Percentiles rank a stretch among this genome's conserved stretches.
Conservation (phyloP, 1,284 basidiomycete species). For the Rhodotorula sp. region DNA sequence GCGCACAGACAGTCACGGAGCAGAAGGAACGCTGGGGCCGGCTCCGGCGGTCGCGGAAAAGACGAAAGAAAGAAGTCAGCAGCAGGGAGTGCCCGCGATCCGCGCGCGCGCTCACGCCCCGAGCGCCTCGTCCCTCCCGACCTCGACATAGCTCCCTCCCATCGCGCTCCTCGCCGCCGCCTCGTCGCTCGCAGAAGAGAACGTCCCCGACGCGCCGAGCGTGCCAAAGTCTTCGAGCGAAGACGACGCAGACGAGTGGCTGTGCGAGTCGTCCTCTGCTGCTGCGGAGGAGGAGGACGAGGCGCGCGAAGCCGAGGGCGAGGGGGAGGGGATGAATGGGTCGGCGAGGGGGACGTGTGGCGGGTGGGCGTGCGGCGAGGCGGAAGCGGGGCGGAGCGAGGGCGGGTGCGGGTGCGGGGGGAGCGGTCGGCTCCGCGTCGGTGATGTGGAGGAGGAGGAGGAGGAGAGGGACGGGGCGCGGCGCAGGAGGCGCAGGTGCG, state of each 20-base stretch:
- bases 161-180: conserved; percentile 5
- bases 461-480: not conserved
- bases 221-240: conserved; percentile 25
- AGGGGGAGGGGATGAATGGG: not conserved
- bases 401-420: not conserved
- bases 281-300: not conserved
- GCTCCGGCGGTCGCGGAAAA: no score
- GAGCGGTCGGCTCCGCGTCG: not conserved
- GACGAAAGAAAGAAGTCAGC: no score
- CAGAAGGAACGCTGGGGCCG: no score
- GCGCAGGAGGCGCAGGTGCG: conserved; percentile 7
- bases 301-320: not conserved
- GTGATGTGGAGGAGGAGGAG: not conserved
- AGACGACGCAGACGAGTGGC: not conserved
- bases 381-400: not conserved
- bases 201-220: conserved; percentile 1
- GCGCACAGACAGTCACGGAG: no score
- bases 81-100: no score
- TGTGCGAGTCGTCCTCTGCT: not conserved
- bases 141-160: conserved; percentile 13
- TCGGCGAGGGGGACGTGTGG: not conserved
- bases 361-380: not conserved
- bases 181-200: no score
- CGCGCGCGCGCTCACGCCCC: no score
- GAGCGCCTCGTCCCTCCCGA: not conserved